Evolutionary conservation across 2,329 filamentous ascomycete genomes (phyloP).

Genomic region (Chrysoporthe austroafricana): DNA sequence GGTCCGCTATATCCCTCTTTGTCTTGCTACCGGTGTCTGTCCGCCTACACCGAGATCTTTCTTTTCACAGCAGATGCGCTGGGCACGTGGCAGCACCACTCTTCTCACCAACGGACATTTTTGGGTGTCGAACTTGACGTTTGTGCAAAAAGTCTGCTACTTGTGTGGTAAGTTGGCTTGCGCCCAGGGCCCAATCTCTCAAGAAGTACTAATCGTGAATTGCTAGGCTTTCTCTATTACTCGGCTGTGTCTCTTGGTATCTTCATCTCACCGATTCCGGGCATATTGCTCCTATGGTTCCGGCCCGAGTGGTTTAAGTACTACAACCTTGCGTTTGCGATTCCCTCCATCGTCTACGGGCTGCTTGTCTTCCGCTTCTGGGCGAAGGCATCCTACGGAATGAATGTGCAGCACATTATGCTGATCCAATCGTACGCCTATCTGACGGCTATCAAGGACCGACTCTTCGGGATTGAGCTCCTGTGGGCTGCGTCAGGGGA

Average conservation of each 20-base stretch:
- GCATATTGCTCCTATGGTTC: slow-evolving; percentile 44
- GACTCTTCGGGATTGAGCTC: slow-evolving; percentile 43
- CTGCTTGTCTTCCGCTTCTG: slow-evolving; percentile 44
- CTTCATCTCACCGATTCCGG: slow-evolving; percentile 46
- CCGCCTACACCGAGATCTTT: slow-evolving; percentile 47
- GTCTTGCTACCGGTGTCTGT: slow-evolving; percentile 47
- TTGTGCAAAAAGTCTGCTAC: slow-evolving; percentile 48
- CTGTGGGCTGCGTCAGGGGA: slow-evolving; percentile 46
- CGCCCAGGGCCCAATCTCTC: background rate
- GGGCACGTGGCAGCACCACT: slow-evolving; percentile 46
- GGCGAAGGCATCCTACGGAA: slow-evolving; percentile 45
- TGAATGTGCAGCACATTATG: slow-evolving; percentile 48
- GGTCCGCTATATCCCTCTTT: slow-evolving; percentile 46
- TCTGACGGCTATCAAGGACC: slow-evolving; percentile 47
- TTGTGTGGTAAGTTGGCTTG: slow-evolving; percentile 38
- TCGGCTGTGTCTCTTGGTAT: slow-evolving; percentile 44
- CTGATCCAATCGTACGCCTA: slow-evolving; percentile 48
- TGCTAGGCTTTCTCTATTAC: slow-evolving; percentile 43
- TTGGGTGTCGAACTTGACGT: slow-evolving; percentile 42
- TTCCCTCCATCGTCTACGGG: slow-evolving; percentile 45
- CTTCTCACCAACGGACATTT: slow-evolving; percentile 46
- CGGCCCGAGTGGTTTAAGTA: slow-evolving; percentile 47
- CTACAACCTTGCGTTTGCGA: slow-evolving; percentile 49
- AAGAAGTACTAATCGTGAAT: background rate
- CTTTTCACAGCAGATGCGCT: slow-evolving; percentile 50